A percentile compares a stretch with the other conserved stretches of the same genome.
Evolutionary conservation across 345 rosid genomes (phyloP).

Genomic region (Eucalyptus dawsonii): DNA sequence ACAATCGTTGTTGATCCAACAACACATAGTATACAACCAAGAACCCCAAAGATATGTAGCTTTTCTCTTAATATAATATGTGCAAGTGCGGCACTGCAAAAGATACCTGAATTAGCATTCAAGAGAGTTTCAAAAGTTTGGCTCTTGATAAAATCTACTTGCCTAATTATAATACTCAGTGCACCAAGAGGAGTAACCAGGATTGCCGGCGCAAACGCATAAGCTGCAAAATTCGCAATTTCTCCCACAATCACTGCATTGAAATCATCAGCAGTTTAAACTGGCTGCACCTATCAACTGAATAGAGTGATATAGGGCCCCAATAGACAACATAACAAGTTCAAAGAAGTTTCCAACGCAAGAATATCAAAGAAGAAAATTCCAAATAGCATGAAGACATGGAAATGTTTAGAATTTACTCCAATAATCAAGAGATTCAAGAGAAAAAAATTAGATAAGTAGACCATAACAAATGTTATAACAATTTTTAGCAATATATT

Average conservation of each 20-base stretch:
- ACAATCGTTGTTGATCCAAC: constrained; percentile 96
- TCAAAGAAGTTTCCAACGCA: background rate
- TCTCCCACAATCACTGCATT: constrained; percentile 88
- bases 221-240: constrained; percentile 94
- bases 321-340: background rate
- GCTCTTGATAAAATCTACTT: background rate
- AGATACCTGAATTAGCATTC: background rate
- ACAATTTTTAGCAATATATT: background rate
- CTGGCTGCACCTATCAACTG: background rate
- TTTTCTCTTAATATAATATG: constrained; percentile 77
- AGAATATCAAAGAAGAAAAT: background rate
- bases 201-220: constrained; percentile 97
- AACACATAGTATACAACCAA: constrained; percentile 90
- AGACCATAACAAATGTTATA: background rate
- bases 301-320: background rate
- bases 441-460: background rate
- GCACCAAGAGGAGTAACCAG: constrained; percentile 98
- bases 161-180: constrained; percentile 88
- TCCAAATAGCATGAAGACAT: background rate
- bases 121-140: background rate
- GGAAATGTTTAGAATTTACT: background rate
- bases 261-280: constrained; percentile 5
- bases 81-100: constrained; percentile 84
- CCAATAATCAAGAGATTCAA: background rate
- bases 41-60: constrained; percentile 82